Conservation (phyloP, 805 yeast species). For the Danielia reshetovae region DNA sequence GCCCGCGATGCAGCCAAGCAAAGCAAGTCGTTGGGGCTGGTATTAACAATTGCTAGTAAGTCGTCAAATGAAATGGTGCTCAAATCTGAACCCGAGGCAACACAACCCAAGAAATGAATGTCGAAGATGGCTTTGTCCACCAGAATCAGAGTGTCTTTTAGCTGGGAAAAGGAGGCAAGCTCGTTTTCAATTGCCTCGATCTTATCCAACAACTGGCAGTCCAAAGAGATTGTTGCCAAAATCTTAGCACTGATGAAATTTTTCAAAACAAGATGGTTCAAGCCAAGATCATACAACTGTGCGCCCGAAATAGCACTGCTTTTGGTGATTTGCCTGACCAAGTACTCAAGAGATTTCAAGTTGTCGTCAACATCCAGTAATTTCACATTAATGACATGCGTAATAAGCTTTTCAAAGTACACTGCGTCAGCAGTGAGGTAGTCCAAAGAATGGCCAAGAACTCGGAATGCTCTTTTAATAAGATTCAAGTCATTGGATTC, state of each 20-base stretch:
- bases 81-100: constrained; percentile 23
- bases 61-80: constrained; percentile 27
- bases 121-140: constrained; percentile 25
- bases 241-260: constrained; percentile 26
- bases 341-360: constrained; percentile 13
- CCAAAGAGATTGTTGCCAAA: constrained; percentile 25
- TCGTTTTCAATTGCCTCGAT: constrained; percentile 25
- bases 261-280: constrained; percentile 14
- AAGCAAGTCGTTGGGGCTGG: constrained; percentile 29
- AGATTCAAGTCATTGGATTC: constrained; percentile 8
- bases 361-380: constrained; percentile 18
- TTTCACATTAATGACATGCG: constrained; percentile 14
- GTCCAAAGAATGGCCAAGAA: constrained; percentile 10
- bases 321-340: constrained; percentile 9
- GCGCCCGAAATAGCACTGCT: constrained; percentile 6
- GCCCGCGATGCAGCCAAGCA: constrained; percentile 49
- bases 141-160: neutral
- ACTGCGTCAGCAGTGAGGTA: constrained; percentile 6
- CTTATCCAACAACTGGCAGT: constrained; percentile 15
- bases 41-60: constrained; percentile 29
- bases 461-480: constrained; percentile 7
- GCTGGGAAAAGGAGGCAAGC: constrained; percentile 14
- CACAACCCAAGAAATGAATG: constrained; percentile 46
- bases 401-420: constrained; percentile 6
- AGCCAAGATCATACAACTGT: constrained; percentile 5